These are phyloP conservation scores for Arthonia radiata DNA, from an alignment of 495 filamentous ascomycete species.

Conservation along the genomic window DNA sequence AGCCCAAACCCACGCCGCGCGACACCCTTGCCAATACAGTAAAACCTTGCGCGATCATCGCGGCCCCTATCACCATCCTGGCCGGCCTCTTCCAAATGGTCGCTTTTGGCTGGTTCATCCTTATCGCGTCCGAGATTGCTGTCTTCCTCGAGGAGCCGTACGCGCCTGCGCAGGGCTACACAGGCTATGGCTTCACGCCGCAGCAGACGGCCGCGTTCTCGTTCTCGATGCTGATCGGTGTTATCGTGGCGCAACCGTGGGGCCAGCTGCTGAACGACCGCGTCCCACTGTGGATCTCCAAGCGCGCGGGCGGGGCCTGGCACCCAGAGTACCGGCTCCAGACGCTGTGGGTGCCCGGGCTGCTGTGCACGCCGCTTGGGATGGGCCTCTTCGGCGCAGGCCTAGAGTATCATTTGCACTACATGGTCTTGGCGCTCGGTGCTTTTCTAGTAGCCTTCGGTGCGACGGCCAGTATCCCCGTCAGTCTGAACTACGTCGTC, in stretches of 20 bases:
- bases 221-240: constrained; percentile 23
- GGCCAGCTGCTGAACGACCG: constrained; percentile 22
- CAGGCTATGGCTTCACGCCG: constrained; percentile 24
- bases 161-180: too few species aligned
- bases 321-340: constrained; percentile 27
- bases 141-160: constrained; percentile 22
- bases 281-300: constrained; percentile 17
- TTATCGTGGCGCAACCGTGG: constrained; percentile 17
- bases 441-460: constrained; percentile 20
- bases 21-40: too few species aligned
- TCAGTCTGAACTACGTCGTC: constrained; percentile 23
- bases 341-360: constrained; percentile 18
- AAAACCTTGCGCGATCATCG: constrained; percentile 10
- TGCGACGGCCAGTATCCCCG: constrained; percentile 16
- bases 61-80: constrained; percentile 19
- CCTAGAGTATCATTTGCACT: constrained; percentile 23
- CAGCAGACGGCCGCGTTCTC: constrained; percentile 22
- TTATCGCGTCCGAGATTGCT: constrained; percentile 11
- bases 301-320: constrained; percentile 19
- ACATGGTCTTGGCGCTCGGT: constrained; percentile 21
- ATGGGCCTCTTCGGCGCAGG: constrained; percentile 23
- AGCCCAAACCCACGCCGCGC: constrained; percentile 10
- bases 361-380: constrained; percentile 21
- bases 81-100: constrained; percentile 20
- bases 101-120: constrained; percentile 21